Evolutionary conservation across 2,329 filamentous ascomycete species (phyloP), one percentile per base, ranked within the genome.

Genomic region (Amesomyces nigricolor): DNA sequence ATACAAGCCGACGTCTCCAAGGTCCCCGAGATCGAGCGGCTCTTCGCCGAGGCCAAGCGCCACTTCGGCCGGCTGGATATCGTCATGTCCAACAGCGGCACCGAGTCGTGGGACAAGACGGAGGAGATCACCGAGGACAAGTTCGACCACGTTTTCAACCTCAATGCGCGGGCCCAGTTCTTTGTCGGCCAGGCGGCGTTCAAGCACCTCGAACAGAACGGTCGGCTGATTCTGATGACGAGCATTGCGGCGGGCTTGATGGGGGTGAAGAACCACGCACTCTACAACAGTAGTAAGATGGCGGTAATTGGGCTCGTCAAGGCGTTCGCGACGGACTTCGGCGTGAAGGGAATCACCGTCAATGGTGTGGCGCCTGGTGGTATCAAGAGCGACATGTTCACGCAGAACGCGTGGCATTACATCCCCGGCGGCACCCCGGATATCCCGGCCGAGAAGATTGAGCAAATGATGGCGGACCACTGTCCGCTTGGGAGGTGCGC

Each of bases 301-400:
- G 85, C 86, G 29, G 82, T 88, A 56, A 86, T 88, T 66, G 85
- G 85, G 46, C 84, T 88, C 73, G 82, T 85, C 66, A 86, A 86
- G 71, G 78, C 80, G 26, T 87, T 89, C 65, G 81, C 85, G 7
- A 86, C 85, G 51, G 86, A 89, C 71, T 87, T 85, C 68, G 86
- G 86, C 56, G 77, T 76, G 64, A 78, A 80, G 64, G 79, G 82
- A 49, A 83, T 88, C 66, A 88, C 85, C 0, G 85, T 86, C 71
- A 89, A 89, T 64, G 85, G 83, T 61, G 83, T 88, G 46, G 86
- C 86, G 2, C 86, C 86, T 1, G 85, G 85, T 54, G 85, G 85
- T 44, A 84, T 88, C 74, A 86, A 88, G 78, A 84, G 78, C 43
- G 87, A 90, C 70, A 90, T 90, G 87, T 90, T 86, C 73, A 78